Evolutionary conservation across 1,284 basidiomycete species (phyloP).

Genomic region (Vanrija pseudolonga): DNA sequence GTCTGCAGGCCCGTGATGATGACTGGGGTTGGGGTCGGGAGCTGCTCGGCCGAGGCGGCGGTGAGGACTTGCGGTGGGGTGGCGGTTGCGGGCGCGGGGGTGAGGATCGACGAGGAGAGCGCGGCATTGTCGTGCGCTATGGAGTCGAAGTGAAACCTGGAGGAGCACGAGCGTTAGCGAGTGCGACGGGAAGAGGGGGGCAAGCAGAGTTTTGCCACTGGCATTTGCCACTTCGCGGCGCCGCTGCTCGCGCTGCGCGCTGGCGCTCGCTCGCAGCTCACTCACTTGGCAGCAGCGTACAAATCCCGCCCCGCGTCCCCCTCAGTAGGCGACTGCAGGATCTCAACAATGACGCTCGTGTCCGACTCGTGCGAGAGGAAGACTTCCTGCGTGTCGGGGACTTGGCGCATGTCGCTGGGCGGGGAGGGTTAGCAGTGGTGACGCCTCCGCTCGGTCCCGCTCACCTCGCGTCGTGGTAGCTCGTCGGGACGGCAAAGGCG

Average conservation of each 20-base stretch:
- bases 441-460: constrained; percentile 45
- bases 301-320: constrained; percentile 49
- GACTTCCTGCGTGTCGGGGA: constrained; percentile 97
- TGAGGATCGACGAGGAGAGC: constrained; percentile 52
- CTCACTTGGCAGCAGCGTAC: constrained; percentile 66
- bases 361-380: constrained; percentile 68
- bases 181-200: not conserved
- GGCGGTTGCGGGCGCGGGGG: constrained; percentile 22
- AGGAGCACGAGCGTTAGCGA: not conserved
- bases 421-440: not conserved
- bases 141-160: constrained; percentile 85
- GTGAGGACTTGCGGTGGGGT: constrained; percentile 8
- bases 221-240: not conserved
- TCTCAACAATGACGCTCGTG: constrained; percentile 79
- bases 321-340: constrained; percentile 65
- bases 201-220: too few species aligned
- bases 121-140: constrained; percentile 90
- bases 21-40: constrained; percentile 55
- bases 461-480: constrained; percentile 81
- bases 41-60: constrained; percentile 33
- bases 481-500: constrained; percentile 57
- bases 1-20: constrained; percentile 65
- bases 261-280: not conserved
- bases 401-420: constrained; percentile 75
- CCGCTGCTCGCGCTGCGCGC: not conserved